A percentile compares a stretch with the other conserved stretches of the same genome.
Conservation (phyloP, 2,329 filamentous ascomycete species). For the Colletotrichum magnum region DNA sequence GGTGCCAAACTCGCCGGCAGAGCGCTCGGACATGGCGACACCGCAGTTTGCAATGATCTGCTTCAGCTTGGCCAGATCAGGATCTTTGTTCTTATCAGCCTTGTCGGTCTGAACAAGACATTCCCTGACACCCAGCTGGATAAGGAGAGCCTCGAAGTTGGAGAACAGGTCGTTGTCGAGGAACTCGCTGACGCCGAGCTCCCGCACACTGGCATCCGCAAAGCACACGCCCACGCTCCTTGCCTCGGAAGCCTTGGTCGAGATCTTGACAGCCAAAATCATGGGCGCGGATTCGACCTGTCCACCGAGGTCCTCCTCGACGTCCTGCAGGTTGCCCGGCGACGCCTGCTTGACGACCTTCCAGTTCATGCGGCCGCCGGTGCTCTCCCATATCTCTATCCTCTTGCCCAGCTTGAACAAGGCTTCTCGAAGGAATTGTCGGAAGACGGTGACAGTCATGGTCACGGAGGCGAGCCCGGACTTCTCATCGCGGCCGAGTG, state of each 20-base stretch:
- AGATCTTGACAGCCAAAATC: slow-evolving; percentile 94
- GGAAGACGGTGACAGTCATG: slow-evolving; percentile 94
- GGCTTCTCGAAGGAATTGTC: slow-evolving; percentile 94
- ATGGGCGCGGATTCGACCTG: slow-evolving; percentile 92
- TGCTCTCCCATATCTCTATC: slow-evolving; percentile 89
- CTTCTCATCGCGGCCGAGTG: slow-evolving; percentile 86
- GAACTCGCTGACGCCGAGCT: slow-evolving; percentile 97
- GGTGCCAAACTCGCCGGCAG: slow-evolving; percentile 82
- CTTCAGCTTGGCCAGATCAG: slow-evolving; percentile 87
- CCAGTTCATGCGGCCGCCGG: slow-evolving; percentile 87
- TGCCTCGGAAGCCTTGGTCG: slow-evolving; percentile 87
- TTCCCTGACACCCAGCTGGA: slow-evolving; percentile 95
- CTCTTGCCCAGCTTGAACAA: slow-evolving; percentile 92
- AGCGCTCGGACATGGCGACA: slow-evolving; percentile 87
- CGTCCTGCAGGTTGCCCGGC: slow-evolving; percentile 94
- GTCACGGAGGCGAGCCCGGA: slow-evolving; percentile 94
- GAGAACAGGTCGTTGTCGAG: slow-evolving; percentile 99
- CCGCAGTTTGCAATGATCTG: slow-evolving; percentile 94
- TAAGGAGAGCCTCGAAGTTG: slow-evolving; percentile 96
- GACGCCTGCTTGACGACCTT: slow-evolving; percentile 93
- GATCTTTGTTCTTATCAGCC: slow-evolving; percentile 86
- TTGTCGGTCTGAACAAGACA: slow-evolving; percentile 88
- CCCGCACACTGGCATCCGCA: slow-evolving; percentile 94
- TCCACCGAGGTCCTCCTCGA: slow-evolving; percentile 93
- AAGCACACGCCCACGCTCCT: slow-evolving; percentile 95